Conservation (phyloP, 2,329 filamentous ascomycete genomes). For the Verticillium zaregamsianum region DNA sequence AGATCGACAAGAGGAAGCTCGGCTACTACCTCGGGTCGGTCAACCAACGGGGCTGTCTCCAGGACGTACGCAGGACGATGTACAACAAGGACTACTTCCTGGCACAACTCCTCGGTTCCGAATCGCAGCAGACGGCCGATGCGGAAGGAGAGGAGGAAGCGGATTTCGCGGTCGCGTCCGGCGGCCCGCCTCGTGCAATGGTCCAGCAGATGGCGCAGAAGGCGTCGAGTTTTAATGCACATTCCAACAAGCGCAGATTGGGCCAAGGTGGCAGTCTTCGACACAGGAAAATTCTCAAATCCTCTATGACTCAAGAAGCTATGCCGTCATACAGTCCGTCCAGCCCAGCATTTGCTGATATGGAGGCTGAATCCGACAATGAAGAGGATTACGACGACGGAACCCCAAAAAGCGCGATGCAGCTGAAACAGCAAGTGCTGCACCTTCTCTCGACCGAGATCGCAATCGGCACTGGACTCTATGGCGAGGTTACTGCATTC, state of each 20-base stretch:
- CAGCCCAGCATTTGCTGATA: too few species aligned
- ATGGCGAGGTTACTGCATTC: slow-evolving; percentile 40
- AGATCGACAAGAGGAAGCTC: slow-evolving; percentile 21
- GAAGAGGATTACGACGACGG: slow-evolving; percentile 35
- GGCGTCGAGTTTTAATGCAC: too few species aligned
- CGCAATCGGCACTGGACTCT: slow-evolving; percentile 36
- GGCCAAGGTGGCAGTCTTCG: background rate
- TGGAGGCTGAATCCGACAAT: slow-evolving; percentile 13
- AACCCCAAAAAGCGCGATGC: slow-evolving; percentile 22
- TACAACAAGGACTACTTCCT: slow-evolving; percentile 40
- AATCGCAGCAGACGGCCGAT: slow-evolving; percentile 15
- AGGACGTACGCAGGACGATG: slow-evolving; percentile 22
- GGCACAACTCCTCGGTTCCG: slow-evolving; percentile 32
- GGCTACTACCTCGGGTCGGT: slow-evolving; percentile 31
- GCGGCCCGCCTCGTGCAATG: background rate
- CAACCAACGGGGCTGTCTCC: slow-evolving; percentile 19
- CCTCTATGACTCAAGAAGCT: too few species aligned
- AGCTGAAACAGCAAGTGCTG: slow-evolving; percentile 43
- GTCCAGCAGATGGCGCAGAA: background rate
- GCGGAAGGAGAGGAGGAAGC: slow-evolving; percentile 35
- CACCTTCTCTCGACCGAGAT: slow-evolving; percentile 44
- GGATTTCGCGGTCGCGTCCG: slow-evolving; percentile 18
- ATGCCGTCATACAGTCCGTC: too few species aligned
- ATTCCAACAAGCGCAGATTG: too few species aligned
- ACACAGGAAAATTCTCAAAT: background rate